These are phyloP conservation scores for Oryza meridionalis DNA, from an alignment of 176 grass and related monocot genomes.

Conservation along the genomic window DNA sequence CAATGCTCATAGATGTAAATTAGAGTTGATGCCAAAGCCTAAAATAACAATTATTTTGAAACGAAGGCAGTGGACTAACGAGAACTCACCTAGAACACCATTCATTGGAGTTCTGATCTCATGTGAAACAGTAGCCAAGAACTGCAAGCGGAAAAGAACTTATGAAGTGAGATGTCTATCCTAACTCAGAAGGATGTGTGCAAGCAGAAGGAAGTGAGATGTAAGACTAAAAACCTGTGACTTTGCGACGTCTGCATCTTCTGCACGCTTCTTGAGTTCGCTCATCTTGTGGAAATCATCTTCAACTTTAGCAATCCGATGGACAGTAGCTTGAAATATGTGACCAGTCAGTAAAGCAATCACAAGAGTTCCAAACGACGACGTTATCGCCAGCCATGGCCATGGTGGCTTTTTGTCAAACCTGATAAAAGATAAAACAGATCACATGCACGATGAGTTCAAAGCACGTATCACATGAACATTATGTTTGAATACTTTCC, in stretches of 20 bases:
- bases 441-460: not conserved
- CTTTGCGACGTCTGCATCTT: slow-evolving; percentile 90
- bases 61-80: not conserved
- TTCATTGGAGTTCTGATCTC: slow-evolving; percentile 99
- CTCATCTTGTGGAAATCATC: slow-evolving; percentile 84
- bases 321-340: slow-evolving; percentile 80
- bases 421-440: slow-evolving; percentile 54
- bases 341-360: slow-evolving; percentile 70
- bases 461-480: not conserved
- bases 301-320: slow-evolving; percentile 84
- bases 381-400: slow-evolving; percentile 84
- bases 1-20: not conserved
- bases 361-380: slow-evolving; percentile 70
- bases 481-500: not conserved
- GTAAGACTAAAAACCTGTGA: slow-evolving; percentile 62
- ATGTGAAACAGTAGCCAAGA: slow-evolving; percentile 98
- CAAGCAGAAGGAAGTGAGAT: too few relatives aligned
- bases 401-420: slow-evolving; percentile 66
- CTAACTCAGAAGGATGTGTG: slow-evolving; percentile 22
- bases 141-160: slow-evolving; percentile 58
- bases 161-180: slow-evolving; percentile 6
- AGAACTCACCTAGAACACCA: slow-evolving; percentile 86
- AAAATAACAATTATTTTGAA: not conserved
- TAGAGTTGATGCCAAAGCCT: not conserved
- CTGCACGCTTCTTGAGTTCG: slow-evolving; percentile 75